Evolutionary conservation across 352 stramenopile species (phyloP), one percentile per base, ranked within the genome.

Genomic region (Phytopythium kandeliae): DNA sequence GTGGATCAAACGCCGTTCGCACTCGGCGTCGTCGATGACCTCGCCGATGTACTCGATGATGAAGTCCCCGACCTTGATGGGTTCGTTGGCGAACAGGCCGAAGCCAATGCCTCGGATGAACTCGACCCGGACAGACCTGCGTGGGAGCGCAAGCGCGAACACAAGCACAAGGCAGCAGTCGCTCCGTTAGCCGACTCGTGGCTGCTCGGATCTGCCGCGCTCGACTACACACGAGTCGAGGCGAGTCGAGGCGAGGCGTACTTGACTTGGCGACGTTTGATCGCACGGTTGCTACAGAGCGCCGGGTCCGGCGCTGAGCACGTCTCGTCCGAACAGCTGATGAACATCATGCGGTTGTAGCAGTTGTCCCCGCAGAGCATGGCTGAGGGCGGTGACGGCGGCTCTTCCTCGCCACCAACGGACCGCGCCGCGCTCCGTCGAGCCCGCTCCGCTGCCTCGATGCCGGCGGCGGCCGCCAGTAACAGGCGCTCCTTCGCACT

Each of bases 11-110:
- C 78, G 75, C 9, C 72, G 67, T 44, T 81, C 74, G 57, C 69
- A 85, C 59, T 96, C 85, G 37, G 77, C 60, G 52, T 96, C 86
- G 54, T 96, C 82, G 60, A 98, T 95, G 17, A 98, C 83, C 73
- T 97, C 89, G 21, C 92, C 92, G 2, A 96, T 78, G 64, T 98
- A 98, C 67, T 98, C 92, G 62, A 95, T 86, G n/a, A 98, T 77
- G 19, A 98, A 89, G 45, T 94, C 80, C 24, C 78, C 78, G 0
- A 76, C 68, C n/a, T 80, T 63, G 11, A 97, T 86, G 30, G 56
- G 52, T 31, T 95, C 81, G 13, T 92, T 70, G 6, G 84, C 70
- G 22, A 97, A 66, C 11, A 98, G 74, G 25, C 92, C 92, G 67
- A 96, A 98, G 42, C 92, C 92, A 40, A 87, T 89, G 1, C 86